A percentile compares a stretch with the other conserved stretches of the same genome.
These are phyloP conservation scores for Phialocephala subalpina DNA, from an alignment of 2,329 filamentous ascomycete genomes.

Conservation along the genomic window DNA sequence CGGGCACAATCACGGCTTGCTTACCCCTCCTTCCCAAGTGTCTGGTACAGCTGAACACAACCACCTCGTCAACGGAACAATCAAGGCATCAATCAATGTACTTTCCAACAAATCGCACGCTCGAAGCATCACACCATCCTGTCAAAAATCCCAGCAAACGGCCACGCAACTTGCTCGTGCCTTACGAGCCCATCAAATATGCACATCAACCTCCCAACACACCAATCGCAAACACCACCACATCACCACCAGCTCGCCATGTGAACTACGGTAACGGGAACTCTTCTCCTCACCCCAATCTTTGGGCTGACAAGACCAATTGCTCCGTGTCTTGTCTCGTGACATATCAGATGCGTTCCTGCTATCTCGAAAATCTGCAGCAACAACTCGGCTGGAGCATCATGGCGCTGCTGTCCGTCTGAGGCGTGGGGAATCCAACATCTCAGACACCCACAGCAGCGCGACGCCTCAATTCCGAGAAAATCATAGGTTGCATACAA, in stretches of 20 bases:
- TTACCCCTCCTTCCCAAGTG: background rate
- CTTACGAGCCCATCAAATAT: background rate
- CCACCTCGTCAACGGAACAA: background rate
- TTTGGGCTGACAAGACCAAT: background rate
- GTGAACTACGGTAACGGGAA: constrained; percentile 11
- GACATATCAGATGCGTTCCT: background rate
- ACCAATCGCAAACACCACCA: background rate
- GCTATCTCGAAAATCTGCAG: background rate
- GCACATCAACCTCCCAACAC: background rate
- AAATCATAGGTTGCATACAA: background rate
- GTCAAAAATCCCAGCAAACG: background rate
- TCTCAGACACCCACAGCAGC: background rate
- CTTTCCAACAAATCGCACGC: background rate
- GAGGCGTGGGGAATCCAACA: background rate
- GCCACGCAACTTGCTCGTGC: constrained; percentile 7
- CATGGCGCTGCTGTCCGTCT: background rate
- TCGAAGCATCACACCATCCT: background rate
- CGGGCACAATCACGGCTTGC: background rate
- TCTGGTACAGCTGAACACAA: background rate
- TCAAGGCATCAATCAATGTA: background rate
- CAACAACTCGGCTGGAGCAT: background rate
- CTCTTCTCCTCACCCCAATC: background rate
- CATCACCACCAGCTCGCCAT: background rate
- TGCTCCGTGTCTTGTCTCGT: background rate
- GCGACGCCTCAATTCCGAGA: constrained; percentile 6